Conservation (phyloP, 164 flowering plant genomes). For the Cinnamomum micranthum region DNA sequence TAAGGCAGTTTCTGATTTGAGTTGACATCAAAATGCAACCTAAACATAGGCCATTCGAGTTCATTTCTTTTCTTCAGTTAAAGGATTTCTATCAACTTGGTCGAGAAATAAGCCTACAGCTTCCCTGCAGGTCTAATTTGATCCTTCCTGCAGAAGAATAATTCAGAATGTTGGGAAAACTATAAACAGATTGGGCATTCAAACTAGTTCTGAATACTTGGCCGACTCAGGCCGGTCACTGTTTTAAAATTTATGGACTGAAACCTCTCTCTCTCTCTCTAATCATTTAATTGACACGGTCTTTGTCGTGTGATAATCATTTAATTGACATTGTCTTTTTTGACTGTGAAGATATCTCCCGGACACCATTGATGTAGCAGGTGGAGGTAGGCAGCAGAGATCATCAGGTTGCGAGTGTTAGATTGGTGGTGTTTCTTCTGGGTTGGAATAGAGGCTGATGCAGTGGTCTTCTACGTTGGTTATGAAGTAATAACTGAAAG, state of each 20-base stretch:
- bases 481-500: not conserved
- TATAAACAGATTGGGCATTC: not conserved
- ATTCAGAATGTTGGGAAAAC: too few species aligned
- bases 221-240: not conserved
- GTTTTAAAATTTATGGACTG: not conserved
- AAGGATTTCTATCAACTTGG: too few species aligned
- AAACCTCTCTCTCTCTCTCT: not conserved
- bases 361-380: slow-evolving; percentile 66
- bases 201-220: not conserved
- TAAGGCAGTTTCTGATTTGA: too few species aligned
- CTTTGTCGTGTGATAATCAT: not conserved
- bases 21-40: too few species aligned
- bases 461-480: not conserved
- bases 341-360: slow-evolving; percentile 52
- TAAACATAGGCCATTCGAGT: too few species aligned
- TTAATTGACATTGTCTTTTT: not conserved
- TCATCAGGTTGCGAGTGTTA: slow-evolving; percentile 68
- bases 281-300: too few species aligned
- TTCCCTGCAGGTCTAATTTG: not conserved
- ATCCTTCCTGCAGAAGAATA: not conserved
- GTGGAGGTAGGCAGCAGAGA: slow-evolving; percentile 46
- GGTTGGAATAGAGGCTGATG: not conserved
- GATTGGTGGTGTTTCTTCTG: not conserved
- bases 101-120: not conserved
- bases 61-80: too few species aligned